Evolutionary conservation across 305 asterid genomes (phyloP), one percentile per base, ranked within the genome.

Genomic region (Solanum chacoense): DNA sequence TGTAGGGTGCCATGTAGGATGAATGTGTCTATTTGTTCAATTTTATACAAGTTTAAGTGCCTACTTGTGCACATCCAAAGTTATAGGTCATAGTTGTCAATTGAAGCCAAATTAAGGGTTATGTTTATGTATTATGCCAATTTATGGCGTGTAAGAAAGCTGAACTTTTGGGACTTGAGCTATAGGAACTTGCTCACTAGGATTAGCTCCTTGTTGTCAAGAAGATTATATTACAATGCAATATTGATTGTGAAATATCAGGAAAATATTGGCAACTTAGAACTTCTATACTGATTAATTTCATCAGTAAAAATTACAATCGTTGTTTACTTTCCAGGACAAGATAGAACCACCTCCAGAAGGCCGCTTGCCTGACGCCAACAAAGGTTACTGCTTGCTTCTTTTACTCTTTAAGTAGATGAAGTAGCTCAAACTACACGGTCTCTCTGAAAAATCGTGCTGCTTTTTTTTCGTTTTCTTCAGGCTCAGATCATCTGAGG

Each of bases 341-440:
- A 94, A 95, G 91, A 85, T 18, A 3, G 96, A 95, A 90, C 94
- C 99, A 36, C 99, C 99, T 13, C 93, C 93, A 71, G 98, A 96
- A 86, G 99, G 99, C 65, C 99, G 99, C 87, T 86, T 97, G 86
- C 99, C 99, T 32, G 94, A 94, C 91, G 99, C 99, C 28, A 97
- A 94, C 31, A 73, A 91, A 91, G 98, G 99, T 97, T 78, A 40
- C 24, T 69, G 35, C 4, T 71, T 86, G 4, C 28, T 69, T 6
- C 35, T 87, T 42, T 74, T 18, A 24, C 88, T 86, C n/a, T 26
- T 36, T 40, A 38, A 69, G 69, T 85, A 8, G 79, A 9, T 69
- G 14, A 24, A 73, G 11, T 10, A 26, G 29, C 24, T 16, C 72
- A 71, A 45, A n/a, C 24, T 11, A 72, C 76, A 34, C 10, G 36